phyloP scores from a whole-genome alignment of 108 stramenopile genomes.

The Poteriospumella lacustris region DNA sequence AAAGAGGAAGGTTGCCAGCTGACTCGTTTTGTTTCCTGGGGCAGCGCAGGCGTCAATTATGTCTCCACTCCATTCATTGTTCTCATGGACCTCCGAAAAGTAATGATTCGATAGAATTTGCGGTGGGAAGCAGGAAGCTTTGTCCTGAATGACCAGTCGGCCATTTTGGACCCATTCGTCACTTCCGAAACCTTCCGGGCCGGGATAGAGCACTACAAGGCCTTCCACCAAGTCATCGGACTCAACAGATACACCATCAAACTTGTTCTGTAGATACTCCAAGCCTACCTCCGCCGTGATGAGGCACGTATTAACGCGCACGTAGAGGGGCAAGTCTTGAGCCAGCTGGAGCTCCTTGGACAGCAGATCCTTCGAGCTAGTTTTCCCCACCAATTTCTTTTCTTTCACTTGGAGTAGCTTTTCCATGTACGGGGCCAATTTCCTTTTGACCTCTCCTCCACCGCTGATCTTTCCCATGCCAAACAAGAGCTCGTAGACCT shows the following conservation, averaged over 20 bases:
- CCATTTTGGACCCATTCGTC: constrained; percentile 28
- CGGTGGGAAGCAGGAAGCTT: constrained; percentile 88
- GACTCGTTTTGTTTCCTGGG: constrained; percentile 97
- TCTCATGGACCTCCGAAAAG: background rate
- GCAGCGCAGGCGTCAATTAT: constrained; percentile 96
- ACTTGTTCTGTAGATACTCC: background rate
- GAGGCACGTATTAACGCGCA: constrained; percentile 30
- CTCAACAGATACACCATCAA: constrained; percentile 27
- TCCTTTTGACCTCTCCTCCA: constrained; percentile 40
- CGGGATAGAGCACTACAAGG: background rate
- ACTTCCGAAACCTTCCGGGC: background rate
- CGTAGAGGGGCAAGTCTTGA: constrained; percentile 27
- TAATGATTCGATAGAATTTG: constrained; percentile 49
- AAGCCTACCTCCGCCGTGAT: background rate
- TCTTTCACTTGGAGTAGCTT: background rate
- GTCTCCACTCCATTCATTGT: constrained; percentile 36
- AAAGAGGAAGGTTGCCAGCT: constrained; percentile 77
- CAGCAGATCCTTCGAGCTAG: background rate
- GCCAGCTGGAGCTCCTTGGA: background rate
- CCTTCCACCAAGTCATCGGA: background rate
- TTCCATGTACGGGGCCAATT: background rate
- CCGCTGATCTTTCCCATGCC: constrained; percentile 42
- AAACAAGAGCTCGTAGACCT: constrained; percentile 44
- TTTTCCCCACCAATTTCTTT: background rate
- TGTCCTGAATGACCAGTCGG: constrained; percentile 78